Evolutionary conservation across 1,284 basidiomycete species (phyloP).

Genomic region (Moniliella sp.): DNA sequence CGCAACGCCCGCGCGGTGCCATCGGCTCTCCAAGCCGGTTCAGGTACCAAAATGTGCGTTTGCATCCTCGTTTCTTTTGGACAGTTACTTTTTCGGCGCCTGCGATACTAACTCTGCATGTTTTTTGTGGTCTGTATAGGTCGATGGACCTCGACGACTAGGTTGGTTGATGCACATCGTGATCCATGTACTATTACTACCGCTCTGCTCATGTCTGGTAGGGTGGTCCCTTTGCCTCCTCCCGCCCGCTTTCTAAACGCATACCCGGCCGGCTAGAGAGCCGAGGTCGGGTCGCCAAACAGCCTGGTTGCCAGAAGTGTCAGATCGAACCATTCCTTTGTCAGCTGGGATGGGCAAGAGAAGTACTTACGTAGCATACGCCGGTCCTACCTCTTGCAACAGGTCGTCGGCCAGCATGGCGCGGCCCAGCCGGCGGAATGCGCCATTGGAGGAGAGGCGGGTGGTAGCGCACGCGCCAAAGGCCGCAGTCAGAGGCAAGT

Average conservation of each 20-base stretch:
- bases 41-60: constrained; percentile 2
- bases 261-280: neutral
- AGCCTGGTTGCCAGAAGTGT: neutral
- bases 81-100: too few species aligned
- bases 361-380: constrained; percentile 24
- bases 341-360: neutral
- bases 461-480: constrained; percentile 73
- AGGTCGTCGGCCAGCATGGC: constrained; percentile 76
- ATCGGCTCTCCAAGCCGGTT: constrained; percentile 3
- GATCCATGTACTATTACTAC: too few species aligned
- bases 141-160: constrained; percentile 2
- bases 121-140: neutral
- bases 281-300: constrained; percentile 2
- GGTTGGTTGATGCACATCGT: neutral
- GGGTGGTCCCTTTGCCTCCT: neutral
- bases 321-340: neutral
- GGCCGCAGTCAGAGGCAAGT: constrained; percentile 59
- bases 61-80: neutral
- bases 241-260: neutral
- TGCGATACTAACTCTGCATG: neutral
- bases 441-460: constrained; percentile 52
- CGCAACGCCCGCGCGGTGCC: constrained; percentile 1
- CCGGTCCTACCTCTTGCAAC: constrained; percentile 33
- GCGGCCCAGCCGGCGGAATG: constrained; percentile 54
- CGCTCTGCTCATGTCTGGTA: neutral